These are phyloP conservation scores for Entomortierella chlamydospora DNA, from an alignment of 192 early-diverging fungal species.

Conservation along the genomic window DNA sequence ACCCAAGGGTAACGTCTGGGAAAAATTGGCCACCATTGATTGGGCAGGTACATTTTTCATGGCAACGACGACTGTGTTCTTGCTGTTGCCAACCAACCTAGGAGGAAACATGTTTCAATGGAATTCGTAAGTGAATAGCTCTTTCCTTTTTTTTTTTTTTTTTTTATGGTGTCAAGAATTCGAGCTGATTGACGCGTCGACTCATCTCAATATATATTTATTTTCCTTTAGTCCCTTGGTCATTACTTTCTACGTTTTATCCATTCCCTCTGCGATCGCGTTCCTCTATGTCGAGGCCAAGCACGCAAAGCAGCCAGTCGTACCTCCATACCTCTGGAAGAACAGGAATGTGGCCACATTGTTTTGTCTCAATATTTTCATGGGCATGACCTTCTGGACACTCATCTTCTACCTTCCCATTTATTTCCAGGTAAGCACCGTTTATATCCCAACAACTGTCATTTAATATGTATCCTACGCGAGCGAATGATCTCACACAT, in stretches of 20 bases:
- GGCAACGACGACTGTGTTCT: slow-evolving; percentile 60
- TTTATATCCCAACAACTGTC: no score
- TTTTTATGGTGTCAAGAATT: no score
- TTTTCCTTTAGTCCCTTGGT: slow-evolving; percentile 57
- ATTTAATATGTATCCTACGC: no score
- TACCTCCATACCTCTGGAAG: slow-evolving; percentile 72
- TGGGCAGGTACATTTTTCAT: slow-evolving; percentile 67
- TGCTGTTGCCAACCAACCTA: slow-evolving; percentile 77
- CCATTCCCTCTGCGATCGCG: slow-evolving; percentile 55
- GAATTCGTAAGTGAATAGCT: slow-evolving; percentile 67
- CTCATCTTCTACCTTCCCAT: slow-evolving; percentile 82
- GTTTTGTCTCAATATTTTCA: slow-evolving; percentile 71
- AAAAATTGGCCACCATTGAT: slow-evolving; percentile 78
- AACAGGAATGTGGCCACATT: slow-evolving; percentile 73
- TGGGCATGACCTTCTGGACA: slow-evolving; percentile 68
- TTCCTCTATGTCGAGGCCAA: slow-evolving; percentile 73
- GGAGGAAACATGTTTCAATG: slow-evolving; percentile 81
- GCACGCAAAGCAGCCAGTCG: slow-evolving; percentile 80
- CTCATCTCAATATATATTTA: slow-evolving; percentile 49
- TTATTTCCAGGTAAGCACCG: slow-evolving; percentile 77
- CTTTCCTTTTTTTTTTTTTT: slow-evolving; percentile 57
- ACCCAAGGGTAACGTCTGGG: slow-evolving; percentile 60
- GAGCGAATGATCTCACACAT: no score
- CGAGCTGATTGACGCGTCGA: slow-evolving; percentile 49
- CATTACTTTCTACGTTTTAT: slow-evolving; percentile 64